These are phyloP conservation scores for Pichia sp. DNA, from an alignment of 1,139 yeast genomes.

Conservation along the genomic window DNA sequence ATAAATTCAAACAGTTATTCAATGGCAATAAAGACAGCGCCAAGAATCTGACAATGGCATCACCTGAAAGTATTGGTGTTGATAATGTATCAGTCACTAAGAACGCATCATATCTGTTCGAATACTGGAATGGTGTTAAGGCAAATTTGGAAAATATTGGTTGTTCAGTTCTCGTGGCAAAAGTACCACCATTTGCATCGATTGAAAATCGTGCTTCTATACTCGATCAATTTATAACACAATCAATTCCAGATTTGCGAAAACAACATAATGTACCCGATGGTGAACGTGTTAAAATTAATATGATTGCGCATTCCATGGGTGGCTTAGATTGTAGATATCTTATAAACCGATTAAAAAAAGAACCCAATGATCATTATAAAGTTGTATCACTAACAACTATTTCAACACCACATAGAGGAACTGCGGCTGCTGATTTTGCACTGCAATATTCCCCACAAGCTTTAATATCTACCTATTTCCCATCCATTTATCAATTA, in stretches of 20 bases:
- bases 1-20: conserved; percentile 3
- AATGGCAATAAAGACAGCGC: neutral
- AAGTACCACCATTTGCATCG: conserved; percentile 77
- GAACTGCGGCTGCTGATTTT: conserved; percentile 78
- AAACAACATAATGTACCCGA: conserved; percentile 19
- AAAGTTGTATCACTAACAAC: conserved; percentile 71
- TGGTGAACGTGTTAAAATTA: conserved; percentile 43
- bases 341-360: conserved; percentile 35
- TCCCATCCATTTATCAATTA: conserved; percentile 55
- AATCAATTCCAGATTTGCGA: conserved; percentile 27
- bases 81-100: conserved; percentile 14
- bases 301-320: conserved; percentile 89
- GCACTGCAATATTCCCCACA: conserved; percentile 34
- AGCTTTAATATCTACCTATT: conserved; percentile 20
- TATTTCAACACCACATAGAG: conserved; percentile 81
- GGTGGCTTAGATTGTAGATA: conserved; percentile 86
- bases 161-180: conserved; percentile 61
- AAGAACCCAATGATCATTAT: conserved; percentile 27
- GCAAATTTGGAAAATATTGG: conserved; percentile 56
- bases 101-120: conserved; percentile 37
- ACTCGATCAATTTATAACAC: conserved; percentile 47
- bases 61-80: conserved; percentile 6
- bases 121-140: conserved; percentile 79
- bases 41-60: neutral
- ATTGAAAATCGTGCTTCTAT: conserved; percentile 63